Conservation (phyloP, 78 protist genomes). For the Dictyostelium capitatum region DNA sequence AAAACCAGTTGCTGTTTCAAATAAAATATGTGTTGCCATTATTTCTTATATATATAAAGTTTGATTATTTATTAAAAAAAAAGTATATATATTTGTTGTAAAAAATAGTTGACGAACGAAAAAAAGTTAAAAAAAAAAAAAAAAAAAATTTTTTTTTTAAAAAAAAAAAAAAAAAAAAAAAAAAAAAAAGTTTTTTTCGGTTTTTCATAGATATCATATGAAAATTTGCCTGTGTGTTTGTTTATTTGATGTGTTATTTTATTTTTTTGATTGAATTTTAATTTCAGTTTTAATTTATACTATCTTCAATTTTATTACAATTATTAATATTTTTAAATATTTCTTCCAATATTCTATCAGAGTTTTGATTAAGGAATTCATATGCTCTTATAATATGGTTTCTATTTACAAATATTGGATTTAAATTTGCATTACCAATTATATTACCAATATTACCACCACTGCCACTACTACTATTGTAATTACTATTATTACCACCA, state of each 20-base stretch:
- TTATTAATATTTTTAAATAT: conserved; percentile 23
- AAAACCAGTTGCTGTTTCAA: conserved; percentile 95
- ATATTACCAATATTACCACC: neutral
- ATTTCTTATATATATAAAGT: neutral
- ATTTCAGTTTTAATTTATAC: neutral
- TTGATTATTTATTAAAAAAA: too few relatives aligned
- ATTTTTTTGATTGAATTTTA: neutral
- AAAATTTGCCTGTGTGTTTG: neutral
- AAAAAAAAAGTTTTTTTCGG: neutral
- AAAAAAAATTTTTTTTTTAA: neutral
- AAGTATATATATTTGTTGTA: neutral
- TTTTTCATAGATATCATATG: neutral
- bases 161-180: neutral
- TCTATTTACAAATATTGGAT: conserved; percentile 7
- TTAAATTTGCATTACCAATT: neutral
- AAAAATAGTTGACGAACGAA: neutral
- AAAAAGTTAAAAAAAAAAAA: neutral
- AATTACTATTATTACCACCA: neutral
- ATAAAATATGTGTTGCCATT: conserved; percentile 85
- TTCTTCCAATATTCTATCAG: neutral
- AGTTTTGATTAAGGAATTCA: neutral
- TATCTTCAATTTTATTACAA: conserved; percentile 8
- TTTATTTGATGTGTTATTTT: neutral
- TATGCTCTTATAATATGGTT: conserved; percentile 1
- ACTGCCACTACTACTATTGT: neutral